These are phyloP conservation scores for Kazachstania psychrophila DNA, from an alignment of 805 yeast species.

Conservation along the genomic window DNA sequence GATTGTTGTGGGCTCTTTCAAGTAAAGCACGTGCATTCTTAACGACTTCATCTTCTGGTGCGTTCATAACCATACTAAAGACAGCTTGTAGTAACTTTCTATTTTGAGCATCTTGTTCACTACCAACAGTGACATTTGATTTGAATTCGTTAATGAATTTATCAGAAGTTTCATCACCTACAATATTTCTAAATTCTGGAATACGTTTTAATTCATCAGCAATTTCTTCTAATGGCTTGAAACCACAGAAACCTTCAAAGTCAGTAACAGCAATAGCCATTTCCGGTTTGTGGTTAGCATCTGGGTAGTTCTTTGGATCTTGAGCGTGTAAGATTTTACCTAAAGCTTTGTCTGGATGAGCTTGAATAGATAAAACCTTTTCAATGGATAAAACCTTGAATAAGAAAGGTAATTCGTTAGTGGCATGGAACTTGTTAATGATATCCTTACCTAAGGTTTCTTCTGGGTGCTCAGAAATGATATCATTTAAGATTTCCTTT, in stretches of 20 bases:
- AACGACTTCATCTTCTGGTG: constrained; percentile 51
- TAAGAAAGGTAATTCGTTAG: constrained; percentile 74
- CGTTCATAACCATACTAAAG: constrained; percentile 77
- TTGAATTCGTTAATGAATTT: constrained; percentile 45
- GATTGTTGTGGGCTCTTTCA: constrained; percentile 48
- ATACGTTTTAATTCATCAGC: constrained; percentile 57
- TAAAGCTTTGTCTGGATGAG: constrained; percentile 89
- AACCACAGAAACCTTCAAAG: constrained; percentile 97
- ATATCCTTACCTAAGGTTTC: constrained; percentile 50
- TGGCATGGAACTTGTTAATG: constrained; percentile 55
- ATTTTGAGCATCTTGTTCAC: constrained; percentile 47
- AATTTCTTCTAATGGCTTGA: constrained; percentile 79
- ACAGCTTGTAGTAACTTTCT: constrained; percentile 61
- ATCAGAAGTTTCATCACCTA: constrained; percentile 51
- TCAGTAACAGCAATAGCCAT: constrained; percentile 97
- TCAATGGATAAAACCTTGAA: constrained; percentile 90
- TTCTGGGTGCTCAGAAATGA: constrained; percentile 52
- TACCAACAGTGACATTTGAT: constrained; percentile 36
- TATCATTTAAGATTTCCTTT: constrained; percentile 55
- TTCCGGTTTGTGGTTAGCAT: constrained; percentile 98
- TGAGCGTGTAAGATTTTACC: constrained; percentile 64
- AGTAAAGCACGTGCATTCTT: constrained; percentile 58
- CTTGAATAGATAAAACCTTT: constrained; percentile 91
- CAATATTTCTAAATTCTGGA: constrained; percentile 66
- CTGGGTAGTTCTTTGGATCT: constrained; percentile 94